Evolutionary conservation across 2,329 filamentous ascomycete genomes (phyloP), one percentile per base, ranked within the genome.

Genomic region (Apiospora sp.): DNA sequence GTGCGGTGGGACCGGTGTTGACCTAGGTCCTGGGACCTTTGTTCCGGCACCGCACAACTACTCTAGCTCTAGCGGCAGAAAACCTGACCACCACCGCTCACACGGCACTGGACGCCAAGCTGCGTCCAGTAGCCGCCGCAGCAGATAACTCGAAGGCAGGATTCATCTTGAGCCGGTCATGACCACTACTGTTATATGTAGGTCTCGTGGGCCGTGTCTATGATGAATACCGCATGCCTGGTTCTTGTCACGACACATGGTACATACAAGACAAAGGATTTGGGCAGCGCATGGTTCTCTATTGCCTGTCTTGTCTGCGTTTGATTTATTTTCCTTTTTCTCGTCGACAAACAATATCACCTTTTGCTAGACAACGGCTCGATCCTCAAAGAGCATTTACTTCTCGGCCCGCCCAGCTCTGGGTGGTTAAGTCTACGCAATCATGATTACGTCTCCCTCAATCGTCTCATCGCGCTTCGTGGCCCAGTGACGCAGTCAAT

Each of bases 221-320:
- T 22, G 54, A 30, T 61, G 54, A 30, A 37, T n/a, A 12, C 54
- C 54, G 3, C 4, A 61, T 37, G 54, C 54, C 54, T 61, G 8
- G 16, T 1, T 61, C 27, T 64, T 64, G 34, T 64, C 58, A 41
- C 10, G 8, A n/a, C 19, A n/a, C 34, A 22, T 64, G 58, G 30
- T 64, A 64, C 58, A 64, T 64, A 64, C 58, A 64, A 14, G 19
- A 64, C 34, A 41, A 64, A 64, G 58, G 58, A 64, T 41, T 61
- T 61, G 54, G 54, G 54, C 54, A 61, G 54, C 16, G 54, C 54
- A 61, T 61, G 54, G 54, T 12, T 61, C 54, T 3, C 16, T 37
- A 61, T 37, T 61, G 30, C 30, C 54, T 61, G 54, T 30, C 54
- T 37, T 41, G 58, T 64, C 41, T 64, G 58, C 34, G 30, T 64